These are phyloP conservation scores for Terana coerulea DNA, from an alignment of 768 basidiomycete species.

Conservation along the genomic window DNA sequence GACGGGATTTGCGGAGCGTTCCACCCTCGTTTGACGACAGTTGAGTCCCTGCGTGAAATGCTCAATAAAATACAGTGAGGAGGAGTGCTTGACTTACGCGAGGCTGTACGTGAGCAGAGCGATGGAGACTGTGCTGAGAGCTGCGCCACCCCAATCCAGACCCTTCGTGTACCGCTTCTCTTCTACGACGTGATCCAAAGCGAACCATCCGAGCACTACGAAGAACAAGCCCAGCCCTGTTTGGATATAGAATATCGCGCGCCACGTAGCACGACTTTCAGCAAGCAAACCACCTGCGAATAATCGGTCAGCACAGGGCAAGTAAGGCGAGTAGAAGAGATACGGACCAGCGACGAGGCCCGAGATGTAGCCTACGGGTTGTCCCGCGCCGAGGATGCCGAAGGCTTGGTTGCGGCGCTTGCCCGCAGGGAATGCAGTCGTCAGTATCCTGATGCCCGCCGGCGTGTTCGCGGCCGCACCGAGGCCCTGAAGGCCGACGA, in stretches of 20 bases:
- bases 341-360: constrained; percentile 28
- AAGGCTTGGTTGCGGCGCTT: constrained; percentile 25
- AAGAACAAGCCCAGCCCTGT: constrained; percentile 25
- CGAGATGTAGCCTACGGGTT: constrained; percentile 28
- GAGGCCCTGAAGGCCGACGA: background rate
- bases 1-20: constrained; percentile 25
- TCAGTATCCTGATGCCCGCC: no score
- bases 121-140: constrained; percentile 27
- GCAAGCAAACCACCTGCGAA: constrained; percentile 26
- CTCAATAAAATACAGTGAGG: constrained; percentile 2
- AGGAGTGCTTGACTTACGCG: constrained; percentile 19
- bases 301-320: background rate
- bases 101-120: constrained; percentile 29
- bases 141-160: constrained; percentile 30
- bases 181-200: constrained; percentile 10
- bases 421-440: constrained; percentile 26
- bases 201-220: constrained; percentile 21
- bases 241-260: constrained; percentile 30
- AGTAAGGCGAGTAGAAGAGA: no score
- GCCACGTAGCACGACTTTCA: constrained; percentile 26
- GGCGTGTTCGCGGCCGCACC: background rate
- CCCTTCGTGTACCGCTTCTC: constrained; percentile 23
- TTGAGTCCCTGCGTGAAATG: constrained; percentile 22
- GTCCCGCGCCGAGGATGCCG: constrained; percentile 28
- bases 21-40: constrained; percentile 26